These are phyloP conservation scores for Fragilariopsis cylindrus DNA, from an alignment of 108 stramenopile species.

Conservation along the genomic window DNA sequence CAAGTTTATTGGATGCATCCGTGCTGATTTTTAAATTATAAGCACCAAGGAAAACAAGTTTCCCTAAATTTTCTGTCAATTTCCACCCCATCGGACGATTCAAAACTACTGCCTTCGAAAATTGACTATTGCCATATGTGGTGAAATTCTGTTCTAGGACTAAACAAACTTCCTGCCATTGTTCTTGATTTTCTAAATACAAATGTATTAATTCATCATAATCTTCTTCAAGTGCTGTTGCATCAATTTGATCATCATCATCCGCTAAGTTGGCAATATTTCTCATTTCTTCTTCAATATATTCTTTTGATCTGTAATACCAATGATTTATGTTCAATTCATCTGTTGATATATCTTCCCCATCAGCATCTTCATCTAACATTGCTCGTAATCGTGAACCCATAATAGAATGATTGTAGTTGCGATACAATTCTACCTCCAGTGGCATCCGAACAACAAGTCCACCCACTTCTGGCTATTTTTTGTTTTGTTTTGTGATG, in stretches of 20 bases:
- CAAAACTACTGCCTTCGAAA: conserved; percentile 55
- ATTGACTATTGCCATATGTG: conserved; percentile 21
- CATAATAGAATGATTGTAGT: conserved; percentile 48
- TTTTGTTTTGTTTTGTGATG: not conserved
- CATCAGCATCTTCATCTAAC: conserved; percentile 23
- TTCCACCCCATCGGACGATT: conserved; percentile 85
- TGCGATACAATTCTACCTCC: conserved; percentile 72
- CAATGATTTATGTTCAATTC: conserved; percentile 45
- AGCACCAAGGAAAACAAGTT: conserved; percentile 61
- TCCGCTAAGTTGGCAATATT: conserved; percentile 44
- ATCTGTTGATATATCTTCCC: not conserved
- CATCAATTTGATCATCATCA: conserved; percentile 65
- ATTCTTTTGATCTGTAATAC: conserved; percentile 52
- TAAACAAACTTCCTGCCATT: conserved; percentile 84
- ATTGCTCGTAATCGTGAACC: conserved; percentile 43
- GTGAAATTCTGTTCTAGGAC: conserved; percentile 45
- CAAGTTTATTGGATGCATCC: conserved; percentile 24
- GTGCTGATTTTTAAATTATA: conserved; percentile 24
- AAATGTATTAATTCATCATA: conserved; percentile 56
- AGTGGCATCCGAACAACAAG: conserved; percentile 79
- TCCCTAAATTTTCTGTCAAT: conserved; percentile 63
- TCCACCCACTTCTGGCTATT: conserved; percentile 79
- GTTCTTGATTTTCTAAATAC: conserved; percentile 73
- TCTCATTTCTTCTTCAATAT: conserved; percentile 57
- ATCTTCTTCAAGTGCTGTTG: conserved; percentile 36